These are phyloP conservation scores for Penicillium verhagenii DNA, from an alignment of 495 filamentous ascomycete genomes.

Conservation along the genomic window DNA sequence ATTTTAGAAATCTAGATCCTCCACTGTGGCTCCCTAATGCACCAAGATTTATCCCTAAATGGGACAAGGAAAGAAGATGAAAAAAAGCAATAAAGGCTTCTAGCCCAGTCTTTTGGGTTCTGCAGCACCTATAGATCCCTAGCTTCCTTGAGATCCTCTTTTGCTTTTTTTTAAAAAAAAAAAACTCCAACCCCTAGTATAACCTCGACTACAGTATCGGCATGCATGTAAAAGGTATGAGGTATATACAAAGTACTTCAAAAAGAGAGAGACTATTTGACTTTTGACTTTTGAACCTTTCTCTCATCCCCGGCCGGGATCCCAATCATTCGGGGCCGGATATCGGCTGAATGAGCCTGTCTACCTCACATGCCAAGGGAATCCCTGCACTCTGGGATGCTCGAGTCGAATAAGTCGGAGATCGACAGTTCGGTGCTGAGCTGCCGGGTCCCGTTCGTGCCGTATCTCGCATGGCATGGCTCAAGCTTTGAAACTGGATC, in stretches of 20 bases:
- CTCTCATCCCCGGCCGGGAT: slow-evolving; percentile 11
- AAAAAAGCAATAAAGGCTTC: slow-evolving; percentile 1
- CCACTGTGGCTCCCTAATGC: background rate
- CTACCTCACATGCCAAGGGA: slow-evolving; percentile 24
- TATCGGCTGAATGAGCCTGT: slow-evolving; percentile 20
- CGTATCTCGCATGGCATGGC: slow-evolving; percentile 25
- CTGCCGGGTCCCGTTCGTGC: slow-evolving; percentile 24
- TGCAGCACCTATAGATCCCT: slow-evolving; percentile 1
- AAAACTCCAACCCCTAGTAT: background rate
- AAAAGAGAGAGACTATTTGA: background rate
- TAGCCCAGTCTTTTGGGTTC: background rate
- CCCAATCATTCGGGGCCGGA: slow-evolving; percentile 22
- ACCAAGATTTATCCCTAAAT: background rate
- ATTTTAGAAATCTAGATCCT: background rate
- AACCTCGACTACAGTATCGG: no score
- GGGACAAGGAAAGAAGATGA: background rate
- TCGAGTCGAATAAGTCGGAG: slow-evolving; percentile 7
- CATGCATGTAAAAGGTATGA: background rate
- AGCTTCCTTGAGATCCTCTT: background rate
- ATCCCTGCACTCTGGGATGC: slow-evolving; percentile 15
- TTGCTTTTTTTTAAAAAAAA: background rate
- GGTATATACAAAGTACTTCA: background rate
- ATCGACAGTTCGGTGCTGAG: slow-evolving; percentile 13
- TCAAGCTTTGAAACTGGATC: slow-evolving; percentile 11
- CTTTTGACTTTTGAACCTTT: background rate